Evolutionary conservation across 495 filamentous ascomycete genomes (phyloP), one percentile per base, ranked within the genome.

Genomic region (Lepraria neglecta): DNA sequence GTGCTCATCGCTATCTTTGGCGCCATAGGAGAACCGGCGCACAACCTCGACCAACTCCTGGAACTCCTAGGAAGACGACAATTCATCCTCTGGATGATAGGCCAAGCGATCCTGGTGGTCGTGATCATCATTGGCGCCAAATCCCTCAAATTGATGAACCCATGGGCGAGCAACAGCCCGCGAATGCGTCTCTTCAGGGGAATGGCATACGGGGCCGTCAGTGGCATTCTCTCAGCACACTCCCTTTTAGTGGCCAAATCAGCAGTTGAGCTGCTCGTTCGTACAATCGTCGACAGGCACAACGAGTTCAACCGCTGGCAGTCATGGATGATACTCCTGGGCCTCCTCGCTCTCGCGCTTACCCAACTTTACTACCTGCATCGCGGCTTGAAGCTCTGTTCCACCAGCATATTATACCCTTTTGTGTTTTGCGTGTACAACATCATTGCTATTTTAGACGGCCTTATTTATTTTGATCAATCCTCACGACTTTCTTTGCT

Each of bases 371-470:
- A 95, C 75, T 97, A 92, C 70, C 83, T 99, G 40, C 92, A 99
- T 72, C 82, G 88, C 21, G 94, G 94, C 56, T 78, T 99, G 61
- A 96, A 95, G 70, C 78, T 97, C 45, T 91, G 92, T 72, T 96
- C 91, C 56, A 97, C 94, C 19, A 96, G 90, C 74, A 84, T 99
- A 55, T 82, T 99, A 66, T 99, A 99, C 76, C 94, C 94, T 6
- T 87, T 97, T 68, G 91, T 97, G 42, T 99, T 99, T 75, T 99
- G 94, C 82, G 86, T 97, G 64, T 99, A 97, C 78, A 99, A 99
- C 79, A 96, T 99, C 66, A 92, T 96, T 64, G 95, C 94, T 61
- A 99, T 97, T 65, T 77, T 97, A 62, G 95, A 99, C 74, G 94
- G 94, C 19, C 78, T 99, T 57, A 94, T 99, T 57, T 99, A 99